These are phyloP conservation scores for Irpex lacteus DNA, from an alignment of 1,284 basidiomycete genomes.

Conservation along the genomic window DNA sequence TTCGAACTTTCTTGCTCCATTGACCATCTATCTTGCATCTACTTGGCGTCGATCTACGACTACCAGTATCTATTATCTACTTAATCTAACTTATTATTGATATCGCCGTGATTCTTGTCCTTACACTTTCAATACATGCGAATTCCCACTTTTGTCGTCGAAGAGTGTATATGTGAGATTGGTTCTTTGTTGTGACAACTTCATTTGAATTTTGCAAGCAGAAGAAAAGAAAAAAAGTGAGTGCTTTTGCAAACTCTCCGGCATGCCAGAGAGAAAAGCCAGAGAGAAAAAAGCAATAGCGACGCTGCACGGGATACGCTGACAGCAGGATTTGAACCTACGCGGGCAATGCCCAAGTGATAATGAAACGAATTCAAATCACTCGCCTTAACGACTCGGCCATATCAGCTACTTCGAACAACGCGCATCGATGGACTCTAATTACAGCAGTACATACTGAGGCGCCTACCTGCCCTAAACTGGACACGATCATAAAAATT, in stretches of 20 bases:
- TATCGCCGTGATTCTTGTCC: background rate
- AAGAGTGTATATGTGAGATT: too few species aligned
- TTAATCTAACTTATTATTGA: background rate
- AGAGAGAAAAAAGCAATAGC: background rate
- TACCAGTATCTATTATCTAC: background rate
- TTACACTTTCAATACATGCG: too few species aligned
- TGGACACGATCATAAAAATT: constrained; percentile 10
- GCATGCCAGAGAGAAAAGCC: background rate
- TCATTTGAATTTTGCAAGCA: too few species aligned
- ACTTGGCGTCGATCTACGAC: background rate
- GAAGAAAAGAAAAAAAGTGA: too few species aligned
- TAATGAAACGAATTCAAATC: constrained; percentile 58
- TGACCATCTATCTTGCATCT: background rate
- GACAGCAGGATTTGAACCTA: constrained; percentile 81
- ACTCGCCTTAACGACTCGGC: constrained; percentile 83
- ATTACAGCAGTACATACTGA: too few species aligned
- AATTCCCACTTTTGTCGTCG: too few species aligned
- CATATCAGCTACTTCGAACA: constrained; percentile 52
- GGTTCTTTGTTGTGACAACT: too few species aligned
- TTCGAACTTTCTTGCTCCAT: background rate
- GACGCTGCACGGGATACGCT: too few species aligned
- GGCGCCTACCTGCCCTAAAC: constrained; percentile 14
- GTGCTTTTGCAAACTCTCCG: too few species aligned
- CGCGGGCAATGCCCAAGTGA: constrained; percentile 76
- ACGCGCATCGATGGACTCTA: background rate